Base-by-base conservation (phyloP, 345 rosid species). In the Boechera stricta region DNA sequence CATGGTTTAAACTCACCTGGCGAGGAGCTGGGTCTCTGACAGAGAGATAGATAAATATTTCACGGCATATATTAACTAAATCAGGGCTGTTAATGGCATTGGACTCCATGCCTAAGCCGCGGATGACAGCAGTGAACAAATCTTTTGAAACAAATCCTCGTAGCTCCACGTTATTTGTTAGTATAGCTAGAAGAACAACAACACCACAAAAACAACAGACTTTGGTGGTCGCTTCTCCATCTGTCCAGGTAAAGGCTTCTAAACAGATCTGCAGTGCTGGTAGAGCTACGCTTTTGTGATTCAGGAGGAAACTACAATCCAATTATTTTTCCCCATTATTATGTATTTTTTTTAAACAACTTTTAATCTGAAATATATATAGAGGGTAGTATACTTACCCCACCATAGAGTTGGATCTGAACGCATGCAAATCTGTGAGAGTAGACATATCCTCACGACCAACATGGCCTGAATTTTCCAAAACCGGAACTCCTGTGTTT, bases 21-120 rank as follows among this genome's bases (percentile, higher is more conserved):
- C 94, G 82, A 8, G 91, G 96, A 69, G 88, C 84, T 24, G 87
- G 87, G 84, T 92, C 90, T 74, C 94, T 87, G 75, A 85, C 91
- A 72, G 86, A 81, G 12, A 92, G 88, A 84, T 87, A 80, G 8
- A 89, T 53, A 71, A 82, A 92, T 75, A 92, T 89, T 74, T 90
- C 91, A 15, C 94, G 90, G 75, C 94, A 92, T 47, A 92, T 88
- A 76, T 80, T 82, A 70, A 92, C 86, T 36, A 90, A 81, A 56
- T 57, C 62, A 15, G 62, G 41, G 62, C 41, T 57, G 41, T 15
- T 57, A 15, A 87, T 2, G 64, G 91, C 91, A 79, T 92, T 87
- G 65, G 62, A 57, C 24, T 92, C 94, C 4, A 90, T 88, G 69
- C 41, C 6, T 32, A 57, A 57, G 24, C 39, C 62, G 24, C 41